Evolutionary conservation across 1,284 basidiomycete species (phyloP), one percentile per base, ranked within the genome.

Genomic region (Athelia psychrophila): DNA sequence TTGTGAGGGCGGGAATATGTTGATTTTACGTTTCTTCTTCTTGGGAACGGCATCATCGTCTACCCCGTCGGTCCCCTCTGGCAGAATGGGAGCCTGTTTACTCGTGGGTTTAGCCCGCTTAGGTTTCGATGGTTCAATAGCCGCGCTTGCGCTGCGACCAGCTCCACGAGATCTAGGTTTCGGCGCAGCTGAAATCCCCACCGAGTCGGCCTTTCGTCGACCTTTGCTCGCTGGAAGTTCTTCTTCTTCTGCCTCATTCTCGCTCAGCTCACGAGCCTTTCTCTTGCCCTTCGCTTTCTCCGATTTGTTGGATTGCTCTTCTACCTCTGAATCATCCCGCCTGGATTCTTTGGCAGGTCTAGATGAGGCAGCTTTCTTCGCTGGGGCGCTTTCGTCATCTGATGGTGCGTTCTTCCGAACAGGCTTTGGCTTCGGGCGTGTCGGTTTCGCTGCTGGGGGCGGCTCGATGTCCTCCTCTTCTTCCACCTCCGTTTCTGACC

Each of bases 11-110:
- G 69, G 67, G 59, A 83, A 84, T 22, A 86, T 58, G 54, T 79
- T 82, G 55, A 87, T 79, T 65, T 79, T 84, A 58, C 80, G 74
- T 56, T 79, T 81, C 66, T 81, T 86, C 69, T 78, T 80, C 66
- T 76, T 78, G 9, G 68, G 73, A 19, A 49, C 61, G 8, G 53
- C 52, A 23, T 60, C 65, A 9, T 56, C 57, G 5, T 68, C 65
- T 5, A 56, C 58, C 23, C 50, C 45, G 24, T 51, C 51, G 50
- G 44, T 55, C 18, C 48, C 48, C 55, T 61, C 64, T 10, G 56
- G n/a, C n/a, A n/a, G 56, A 47, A 59, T 51, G 33, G 57, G 62
- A 24, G 47, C 54, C 10, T 54, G 48, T 38, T 51, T 58, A 44
- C 53, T 46, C 15, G 44, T 12, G 53, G 38, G 47, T 27, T 56